A percentile compares a stretch with the other conserved stretches of the same genome.
Conservation (phyloP, 108 stramenopile species). For the Cyclotella atomus region DNA sequence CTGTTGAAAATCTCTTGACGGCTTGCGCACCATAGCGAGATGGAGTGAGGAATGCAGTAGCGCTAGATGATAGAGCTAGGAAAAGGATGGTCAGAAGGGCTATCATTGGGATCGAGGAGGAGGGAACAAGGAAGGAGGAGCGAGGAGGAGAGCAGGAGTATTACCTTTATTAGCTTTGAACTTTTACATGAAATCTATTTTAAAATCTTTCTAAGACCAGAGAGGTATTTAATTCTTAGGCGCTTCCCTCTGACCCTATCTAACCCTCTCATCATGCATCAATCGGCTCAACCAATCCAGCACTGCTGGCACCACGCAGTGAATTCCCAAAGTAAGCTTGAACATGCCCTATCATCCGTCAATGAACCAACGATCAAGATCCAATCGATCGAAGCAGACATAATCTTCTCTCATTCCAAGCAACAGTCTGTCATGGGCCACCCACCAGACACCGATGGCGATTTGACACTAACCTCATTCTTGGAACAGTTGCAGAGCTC, state of each 20-base stretch:
- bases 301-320: conserved; percentile 28
- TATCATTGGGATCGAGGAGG: conserved; percentile 1
- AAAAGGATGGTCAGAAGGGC: neutral
- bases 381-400: conserved; percentile 34
- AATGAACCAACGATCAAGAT: conserved; percentile 4
- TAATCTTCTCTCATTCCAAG: conserved; percentile 28
- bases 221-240: no score
- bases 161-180: no score
- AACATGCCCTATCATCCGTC: neutral
- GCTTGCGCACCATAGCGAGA: neutral
- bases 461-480: conserved; percentile 24
- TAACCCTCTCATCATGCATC: neutral
- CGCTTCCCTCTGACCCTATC: no score
- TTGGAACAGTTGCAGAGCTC: conserved; percentile 12
- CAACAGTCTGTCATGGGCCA: conserved; percentile 31
- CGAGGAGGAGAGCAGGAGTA: no score
- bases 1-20: neutral
- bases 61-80: neutral
- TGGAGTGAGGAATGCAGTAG: neutral
- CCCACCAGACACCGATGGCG: conserved; percentile 24
- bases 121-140: no score
- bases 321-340: conserved; percentile 15
- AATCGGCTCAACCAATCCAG: conserved; percentile 7
- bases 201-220: no score
- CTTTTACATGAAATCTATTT: no score